phyloP scores from a whole-genome alignment of 768 basidiomycete species.

The Rossbeevera mucosa region DNA sequence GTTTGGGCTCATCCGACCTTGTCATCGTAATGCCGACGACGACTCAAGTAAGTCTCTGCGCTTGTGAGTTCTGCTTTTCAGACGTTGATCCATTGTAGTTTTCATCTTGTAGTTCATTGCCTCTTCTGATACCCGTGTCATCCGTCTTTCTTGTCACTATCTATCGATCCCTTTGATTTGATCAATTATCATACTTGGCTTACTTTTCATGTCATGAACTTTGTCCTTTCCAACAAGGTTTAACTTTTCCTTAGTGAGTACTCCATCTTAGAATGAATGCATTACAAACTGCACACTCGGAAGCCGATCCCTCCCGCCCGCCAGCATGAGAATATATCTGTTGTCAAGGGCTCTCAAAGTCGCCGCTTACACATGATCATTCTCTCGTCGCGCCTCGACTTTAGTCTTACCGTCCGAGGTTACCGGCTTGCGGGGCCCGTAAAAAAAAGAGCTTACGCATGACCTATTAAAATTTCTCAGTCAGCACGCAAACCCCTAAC shows the following conservation, averaged over 20 bases:
- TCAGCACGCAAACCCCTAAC: neutral
- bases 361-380: no score
- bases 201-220: conserved; percentile 2
- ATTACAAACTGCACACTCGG: neutral
- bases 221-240: neutral
- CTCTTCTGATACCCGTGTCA: neutral
- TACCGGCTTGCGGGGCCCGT: no score
- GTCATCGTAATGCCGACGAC: conserved; percentile 14
- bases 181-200: neutral
- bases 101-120: conserved; percentile 10
- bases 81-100: conserved; percentile 5
- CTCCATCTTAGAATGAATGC: neutral
- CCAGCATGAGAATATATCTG: no score
- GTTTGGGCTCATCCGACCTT: conserved; percentile 13
- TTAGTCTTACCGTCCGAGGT: neutral
- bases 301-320: neutral
- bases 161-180: neutral
- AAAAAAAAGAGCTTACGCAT: neutral
- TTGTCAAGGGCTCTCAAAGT: no score
- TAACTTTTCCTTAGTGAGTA: conserved; percentile 10
- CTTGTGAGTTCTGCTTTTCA: neutral
- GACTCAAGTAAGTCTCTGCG: conserved; percentile 21
- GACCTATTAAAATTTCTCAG: conserved; percentile 8
- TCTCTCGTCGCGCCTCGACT: neutral
- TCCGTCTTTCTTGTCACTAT: conserved; percentile 1